Conservation (phyloP, 2,329 filamentous ascomycete species). For the Knufia fluminis region DNA sequence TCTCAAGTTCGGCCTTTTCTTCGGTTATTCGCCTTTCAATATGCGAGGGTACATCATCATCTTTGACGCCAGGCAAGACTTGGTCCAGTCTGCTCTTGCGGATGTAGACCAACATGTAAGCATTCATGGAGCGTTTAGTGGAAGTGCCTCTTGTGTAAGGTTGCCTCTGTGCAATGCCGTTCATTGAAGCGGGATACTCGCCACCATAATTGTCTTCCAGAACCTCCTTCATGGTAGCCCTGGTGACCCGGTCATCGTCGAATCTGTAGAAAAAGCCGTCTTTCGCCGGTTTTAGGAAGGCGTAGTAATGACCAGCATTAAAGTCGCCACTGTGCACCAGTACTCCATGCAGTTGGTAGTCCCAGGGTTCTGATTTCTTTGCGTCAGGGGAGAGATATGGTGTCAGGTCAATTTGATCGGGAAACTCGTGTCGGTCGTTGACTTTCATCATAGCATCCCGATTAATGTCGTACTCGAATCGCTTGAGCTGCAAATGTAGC, state of each 20-base stretch:
- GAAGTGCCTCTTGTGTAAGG: slow-evolving; percentile 56
- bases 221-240: slow-evolving; percentile 80
- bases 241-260: slow-evolving; percentile 95
- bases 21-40: slow-evolving; percentile 71
- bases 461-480: slow-evolving; percentile 96
- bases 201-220: slow-evolving; percentile 96
- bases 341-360: slow-evolving; percentile 88
- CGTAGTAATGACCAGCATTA: slow-evolving; percentile 97
- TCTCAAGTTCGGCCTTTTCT: slow-evolving; percentile 67
- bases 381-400: slow-evolving; percentile 67
- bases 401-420: slow-evolving; percentile 50
- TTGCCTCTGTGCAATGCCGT: slow-evolving; percentile 53
- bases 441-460: slow-evolving; percentile 99
- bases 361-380: slow-evolving; percentile 79
- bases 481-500: slow-evolving; percentile 87
- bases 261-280: slow-evolving; percentile 95
- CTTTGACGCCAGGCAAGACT: slow-evolving; percentile 66
- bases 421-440: slow-evolving; percentile 41
- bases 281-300: slow-evolving; percentile 86
- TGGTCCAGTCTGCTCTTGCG: slow-evolving; percentile 76
- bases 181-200: slow-evolving; percentile 55
- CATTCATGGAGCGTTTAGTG: slow-evolving; percentile 66
- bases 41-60: slow-evolving; percentile 71
- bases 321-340: slow-evolving; percentile 93
- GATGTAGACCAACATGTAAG: slow-evolving; percentile 98